These are phyloP conservation scores for Xylaria sp. DNA, from an alignment of 2,329 filamentous ascomycete genomes.

Conservation along the genomic window DNA sequence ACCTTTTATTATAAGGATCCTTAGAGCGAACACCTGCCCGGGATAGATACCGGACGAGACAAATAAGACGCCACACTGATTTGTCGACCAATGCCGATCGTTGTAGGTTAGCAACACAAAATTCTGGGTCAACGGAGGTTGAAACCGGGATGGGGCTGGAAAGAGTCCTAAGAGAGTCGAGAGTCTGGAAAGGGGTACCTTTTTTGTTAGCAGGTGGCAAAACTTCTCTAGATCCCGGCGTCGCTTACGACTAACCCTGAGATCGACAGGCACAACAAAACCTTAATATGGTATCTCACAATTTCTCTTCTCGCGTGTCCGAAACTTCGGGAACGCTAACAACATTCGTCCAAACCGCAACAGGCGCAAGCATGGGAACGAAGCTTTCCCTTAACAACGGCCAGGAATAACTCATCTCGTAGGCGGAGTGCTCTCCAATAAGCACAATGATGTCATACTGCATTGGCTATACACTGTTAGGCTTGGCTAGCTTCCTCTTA, in stretches of 20 bases:
- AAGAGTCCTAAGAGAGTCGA: no score
- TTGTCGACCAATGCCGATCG: neutral
- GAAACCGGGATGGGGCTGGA: neutral
- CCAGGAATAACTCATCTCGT: neutral
- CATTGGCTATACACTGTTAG: conserved; percentile 7
- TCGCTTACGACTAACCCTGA: neutral
- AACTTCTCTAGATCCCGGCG: neutral
- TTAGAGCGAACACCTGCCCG: neutral
- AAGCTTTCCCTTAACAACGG: conserved; percentile 1
- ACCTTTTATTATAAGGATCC: neutral
- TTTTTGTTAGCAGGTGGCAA: conserved; percentile 8
- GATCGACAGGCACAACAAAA: conserved; percentile 16
- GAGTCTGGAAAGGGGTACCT: neutral
- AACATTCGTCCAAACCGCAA: conserved; percentile 4
- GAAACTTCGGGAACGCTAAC: neutral
- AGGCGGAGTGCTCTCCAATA: neutral
- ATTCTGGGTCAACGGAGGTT: neutral
- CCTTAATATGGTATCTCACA: neutral
- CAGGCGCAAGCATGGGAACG: conserved; percentile 9
- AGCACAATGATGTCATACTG: conserved; percentile 27
- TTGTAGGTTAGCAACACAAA: neutral
- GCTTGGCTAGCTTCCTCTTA: conserved; percentile 9
- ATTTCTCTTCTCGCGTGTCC: neutral
- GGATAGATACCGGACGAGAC: conserved; percentile 5
- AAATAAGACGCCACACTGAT: neutral